Evolutionary conservation across 768 basidiomycete species (phyloP).

Genomic region (Russula olivacea): DNA sequence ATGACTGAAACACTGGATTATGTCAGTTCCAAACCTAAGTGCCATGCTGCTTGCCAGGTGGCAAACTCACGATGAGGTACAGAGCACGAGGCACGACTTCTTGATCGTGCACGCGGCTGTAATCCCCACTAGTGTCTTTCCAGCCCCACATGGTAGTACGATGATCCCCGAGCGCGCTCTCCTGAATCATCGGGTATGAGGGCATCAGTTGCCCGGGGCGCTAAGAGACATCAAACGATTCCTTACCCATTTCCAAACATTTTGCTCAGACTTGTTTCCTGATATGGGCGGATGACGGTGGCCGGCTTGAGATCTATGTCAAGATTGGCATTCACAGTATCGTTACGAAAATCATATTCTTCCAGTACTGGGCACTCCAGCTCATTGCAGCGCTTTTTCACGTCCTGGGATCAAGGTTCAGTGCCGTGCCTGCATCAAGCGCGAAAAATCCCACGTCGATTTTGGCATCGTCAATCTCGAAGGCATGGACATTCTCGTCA

Average conservation of each 20-base stretch:
- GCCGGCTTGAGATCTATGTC: conserved; percentile 99
- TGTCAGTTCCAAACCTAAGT: conserved; percentile 9
- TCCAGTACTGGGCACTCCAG: conserved; percentile 97
- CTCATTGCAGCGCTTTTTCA: conserved; percentile 95
- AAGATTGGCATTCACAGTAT: conserved; percentile 91
- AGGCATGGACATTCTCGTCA: conserved; percentile 95
- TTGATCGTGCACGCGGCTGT: conserved; percentile 99
- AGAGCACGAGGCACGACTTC: conserved; percentile 95
- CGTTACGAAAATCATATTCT: conserved; percentile 98
- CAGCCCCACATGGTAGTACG: conserved; percentile 96
- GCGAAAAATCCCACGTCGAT: conserved; percentile 66
- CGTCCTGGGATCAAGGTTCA: conserved; percentile 50
- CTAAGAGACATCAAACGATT: background rate
- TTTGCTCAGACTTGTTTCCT: conserved; percentile 96
- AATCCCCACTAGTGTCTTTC: conserved; percentile 98
- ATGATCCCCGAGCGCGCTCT: conserved; percentile 98
- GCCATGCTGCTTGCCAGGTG: background rate
- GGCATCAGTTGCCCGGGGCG: conserved; percentile 18
- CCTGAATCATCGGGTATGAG: conserved; percentile 37
- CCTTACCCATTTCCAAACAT: conserved; percentile 98
- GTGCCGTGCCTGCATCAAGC: background rate
- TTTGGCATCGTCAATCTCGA: conserved; percentile 89
- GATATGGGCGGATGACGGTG: conserved; percentile 95
- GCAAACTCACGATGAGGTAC: conserved; percentile 86
- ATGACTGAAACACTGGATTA: conserved; percentile 76